Evolutionary conservation across 176 grass and related monocot species (phyloP), one percentile per base, ranked within the genome.

Genomic region (Phragmites australis): DNA sequence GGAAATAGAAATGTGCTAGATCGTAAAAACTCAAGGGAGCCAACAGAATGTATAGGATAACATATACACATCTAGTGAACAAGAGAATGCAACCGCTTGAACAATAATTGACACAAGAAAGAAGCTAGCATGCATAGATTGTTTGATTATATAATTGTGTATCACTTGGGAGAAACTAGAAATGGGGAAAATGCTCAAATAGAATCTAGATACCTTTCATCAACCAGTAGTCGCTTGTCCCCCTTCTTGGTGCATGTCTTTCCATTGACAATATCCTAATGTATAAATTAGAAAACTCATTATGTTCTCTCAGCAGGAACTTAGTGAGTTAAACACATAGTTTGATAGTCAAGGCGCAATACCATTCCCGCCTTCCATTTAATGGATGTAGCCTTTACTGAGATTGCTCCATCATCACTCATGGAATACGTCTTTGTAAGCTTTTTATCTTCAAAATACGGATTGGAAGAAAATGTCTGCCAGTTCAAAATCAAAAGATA

Each of bases 281-380:
- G 29, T n/a, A 60, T 44, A 9, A 31, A 34, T 79, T 64, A 48
- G 32, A 85, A 47, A 81, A 75, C 10, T 32, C 2, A 19, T 68
- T 62, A 85, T 52, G 52, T 65, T 45, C 37, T 78, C 23, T 27
- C 29, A 16, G 37, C 5, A 18, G 13, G 75, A 82, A 46, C 51
- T 70, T 44, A 32, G 43, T 9, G 66, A 9, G 19, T 22, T 53
- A 74, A 68, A 72, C 17, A 29, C 50, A 68, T 52, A 44, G 9
- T 45, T 17, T 29, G 15, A 67, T 82, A 19, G 65, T 70, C 4
- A 26, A 74, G 29, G 47, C 10, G 52, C 21, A 71, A 68, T 88
- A 93, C 91, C 94, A 97, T 92, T 83, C 91, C 87, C 41, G 79
- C 25, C 76, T 97, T 97, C 91, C 94, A 97, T 58, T 82, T 97